phyloP scores from a whole-genome alignment of 2,329 filamentous ascomycete genomes.

The Ceratocystis ficicola region DNA sequence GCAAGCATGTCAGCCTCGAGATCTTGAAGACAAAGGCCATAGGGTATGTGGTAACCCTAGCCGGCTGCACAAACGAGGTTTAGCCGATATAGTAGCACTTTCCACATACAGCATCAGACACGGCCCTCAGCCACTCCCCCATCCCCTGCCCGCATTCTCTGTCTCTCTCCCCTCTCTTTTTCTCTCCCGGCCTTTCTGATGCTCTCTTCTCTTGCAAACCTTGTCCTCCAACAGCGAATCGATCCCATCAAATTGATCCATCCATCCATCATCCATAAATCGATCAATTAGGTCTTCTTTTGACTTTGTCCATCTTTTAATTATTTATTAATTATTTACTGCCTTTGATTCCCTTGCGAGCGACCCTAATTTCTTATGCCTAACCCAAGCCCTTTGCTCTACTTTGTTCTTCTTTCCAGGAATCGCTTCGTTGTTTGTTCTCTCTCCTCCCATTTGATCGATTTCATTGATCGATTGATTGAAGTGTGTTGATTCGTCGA shows the following conservation, averaged over 20 bases:
- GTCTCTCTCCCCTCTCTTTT: background rate
- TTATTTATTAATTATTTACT: background rate
- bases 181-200: background rate
- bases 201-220: too few species aligned
- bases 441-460: background rate
- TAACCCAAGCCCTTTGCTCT: background rate
- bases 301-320: background rate
- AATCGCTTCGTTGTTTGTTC: background rate
- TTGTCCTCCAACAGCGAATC: too few species aligned
- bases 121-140: background rate
- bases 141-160: background rate
- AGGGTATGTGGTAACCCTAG: too few species aligned
- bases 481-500: background rate
- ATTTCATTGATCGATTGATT: conserved; percentile 1
- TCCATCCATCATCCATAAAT: too few species aligned
- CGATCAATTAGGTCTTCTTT: background rate
- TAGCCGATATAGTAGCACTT: too few species aligned
- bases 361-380: conserved; percentile 1
- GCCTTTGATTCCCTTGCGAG: background rate
- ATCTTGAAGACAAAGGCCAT: background rate
- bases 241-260: too few species aligned
- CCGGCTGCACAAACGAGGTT: too few species aligned
- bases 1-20: background rate
- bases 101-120: too few species aligned
- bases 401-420: background rate